Base-by-base conservation (phyloP, 164 flowering plant species). In the Vitis cinerea region DNA sequence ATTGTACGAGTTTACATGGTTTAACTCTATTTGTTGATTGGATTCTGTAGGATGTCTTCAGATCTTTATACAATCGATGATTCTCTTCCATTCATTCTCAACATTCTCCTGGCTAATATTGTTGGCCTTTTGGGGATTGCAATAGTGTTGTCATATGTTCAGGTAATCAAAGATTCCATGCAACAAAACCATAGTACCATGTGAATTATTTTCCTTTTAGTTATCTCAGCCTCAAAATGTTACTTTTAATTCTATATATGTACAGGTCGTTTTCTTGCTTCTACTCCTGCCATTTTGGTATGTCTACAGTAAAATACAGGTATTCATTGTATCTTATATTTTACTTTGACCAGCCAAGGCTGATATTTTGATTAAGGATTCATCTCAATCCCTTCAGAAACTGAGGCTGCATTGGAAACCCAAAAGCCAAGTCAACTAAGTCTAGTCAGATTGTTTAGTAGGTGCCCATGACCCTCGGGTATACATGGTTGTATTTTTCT, bases 11-110 rank as follows among this genome's bases (percentile, higher is more conserved):
- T 27, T 71, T 64, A 31, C 3, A 29, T 59, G 37, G 56, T 57
- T 50, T 63, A 19, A 59, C 56, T 23, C 31, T 57, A 66, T 30
- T 10, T 15, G 50, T 62, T 50, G 37, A 61, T 74, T 49, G 51
- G 62, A 8, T 54, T 68, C 1, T 86, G 75, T 77, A 94, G 99
- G 85, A 77, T 94, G 54, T 94, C 99, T 57, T 94, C 99, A 52
- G 99, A 94, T 84, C 91, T 90, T 19, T 94, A 94, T 75, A 87
- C 90, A 15, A 90, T 94, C 71, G 99, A 94, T 78, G 99, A 94
- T 80, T 88, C 97, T 64, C 97, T 94, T 76, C 99, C 99, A 11
- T 94, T 94, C 77, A 92, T 94, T 77, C 91, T 92, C 79, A 94
- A 94, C 83, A 92, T 94, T 76, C 95, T 94, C 68, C 82, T 94